Conservation (phyloP, 1,284 basidiomycete genomes). For the Ustilago curta region DNA sequence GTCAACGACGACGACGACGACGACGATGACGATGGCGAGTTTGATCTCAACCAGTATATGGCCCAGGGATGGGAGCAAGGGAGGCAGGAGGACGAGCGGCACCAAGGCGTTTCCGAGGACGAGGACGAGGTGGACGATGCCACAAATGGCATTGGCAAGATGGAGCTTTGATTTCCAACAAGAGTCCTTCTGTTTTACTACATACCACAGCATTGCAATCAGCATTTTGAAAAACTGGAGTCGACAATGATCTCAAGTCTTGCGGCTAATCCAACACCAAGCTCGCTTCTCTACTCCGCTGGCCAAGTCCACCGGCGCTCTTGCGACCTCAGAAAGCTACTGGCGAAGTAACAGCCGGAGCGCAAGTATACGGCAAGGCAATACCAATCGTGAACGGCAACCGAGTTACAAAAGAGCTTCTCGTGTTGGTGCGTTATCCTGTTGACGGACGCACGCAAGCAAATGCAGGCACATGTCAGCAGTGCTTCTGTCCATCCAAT, state of each 20-base stretch:
- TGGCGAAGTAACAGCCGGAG: no score
- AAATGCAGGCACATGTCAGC: neutral
- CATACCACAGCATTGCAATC: constrained; percentile 4
- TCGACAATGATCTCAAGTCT: no score
- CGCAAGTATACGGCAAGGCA: neutral
- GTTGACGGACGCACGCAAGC: neutral
- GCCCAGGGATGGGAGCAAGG: constrained; percentile 62
- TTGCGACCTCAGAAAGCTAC: no score
- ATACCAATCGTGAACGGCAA: no score
- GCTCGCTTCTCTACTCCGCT: no score
- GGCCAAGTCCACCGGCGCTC: no score
- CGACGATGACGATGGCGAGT: constrained; percentile 65
- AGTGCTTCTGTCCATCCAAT: no score
- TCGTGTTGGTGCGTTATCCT: constrained; percentile 18
- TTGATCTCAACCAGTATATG: constrained; percentile 64
- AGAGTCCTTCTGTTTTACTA: no score
- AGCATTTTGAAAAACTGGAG: neutral
- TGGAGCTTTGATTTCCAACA: constrained; percentile 12
- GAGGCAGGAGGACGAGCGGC: constrained; percentile 54
- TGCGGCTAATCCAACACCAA: no score
- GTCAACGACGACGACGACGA: constrained; percentile 74
- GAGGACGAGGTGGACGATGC: constrained; percentile 27
- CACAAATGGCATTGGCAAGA: constrained; percentile 21
- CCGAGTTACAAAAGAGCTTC: neutral
- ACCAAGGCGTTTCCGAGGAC: constrained; percentile 24